Evolutionary conservation across 768 basidiomycete species (phyloP).

Genomic region (Lactarius hatsudake): DNA sequence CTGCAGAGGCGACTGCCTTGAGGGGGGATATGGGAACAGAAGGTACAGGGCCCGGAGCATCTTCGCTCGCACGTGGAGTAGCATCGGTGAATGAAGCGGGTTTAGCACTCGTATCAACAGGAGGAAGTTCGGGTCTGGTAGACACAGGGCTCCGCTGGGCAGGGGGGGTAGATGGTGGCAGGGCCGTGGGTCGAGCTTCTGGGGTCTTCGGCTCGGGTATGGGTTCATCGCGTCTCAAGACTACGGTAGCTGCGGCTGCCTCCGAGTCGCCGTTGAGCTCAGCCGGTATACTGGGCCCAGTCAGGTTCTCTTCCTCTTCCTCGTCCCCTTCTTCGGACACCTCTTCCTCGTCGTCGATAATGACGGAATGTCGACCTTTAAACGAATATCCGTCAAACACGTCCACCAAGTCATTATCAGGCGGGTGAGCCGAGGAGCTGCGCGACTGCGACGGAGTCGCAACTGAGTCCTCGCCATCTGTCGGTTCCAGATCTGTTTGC

Average conservation of each 20-base stretch:
- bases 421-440: conserved; percentile 61
- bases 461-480: conserved; percentile 71
- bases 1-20: conserved; percentile 17
- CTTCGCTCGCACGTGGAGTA: conserved; percentile 25
- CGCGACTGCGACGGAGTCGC: conserved; percentile 80
- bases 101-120: conserved; percentile 13
- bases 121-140: conserved; percentile 13
- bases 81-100: conserved; percentile 19
- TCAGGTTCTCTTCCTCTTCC: conserved; percentile 37
- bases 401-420: conserved; percentile 56
- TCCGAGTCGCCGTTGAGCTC: conserved; percentile 21
- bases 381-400: conserved; percentile 95
- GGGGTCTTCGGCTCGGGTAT: conserved; percentile 68
- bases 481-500: conserved; percentile 67
- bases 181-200: conserved; percentile 52
- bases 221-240: conserved; percentile 35
- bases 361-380: conserved; percentile 79
- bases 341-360: conserved; percentile 71
- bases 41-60: neutral
- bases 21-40: conserved; percentile 12
- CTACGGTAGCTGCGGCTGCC: conserved; percentile 32
- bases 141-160: conserved; percentile 16
- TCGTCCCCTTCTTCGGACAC: conserved; percentile 49
- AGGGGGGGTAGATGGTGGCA: conserved; percentile 31
- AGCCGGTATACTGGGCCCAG: conserved; percentile 24